These are phyloP conservation scores for Colletotrichum tamarilloi DNA, from an alignment of 2,329 filamentous ascomycete genomes.

Conservation along the genomic window DNA sequence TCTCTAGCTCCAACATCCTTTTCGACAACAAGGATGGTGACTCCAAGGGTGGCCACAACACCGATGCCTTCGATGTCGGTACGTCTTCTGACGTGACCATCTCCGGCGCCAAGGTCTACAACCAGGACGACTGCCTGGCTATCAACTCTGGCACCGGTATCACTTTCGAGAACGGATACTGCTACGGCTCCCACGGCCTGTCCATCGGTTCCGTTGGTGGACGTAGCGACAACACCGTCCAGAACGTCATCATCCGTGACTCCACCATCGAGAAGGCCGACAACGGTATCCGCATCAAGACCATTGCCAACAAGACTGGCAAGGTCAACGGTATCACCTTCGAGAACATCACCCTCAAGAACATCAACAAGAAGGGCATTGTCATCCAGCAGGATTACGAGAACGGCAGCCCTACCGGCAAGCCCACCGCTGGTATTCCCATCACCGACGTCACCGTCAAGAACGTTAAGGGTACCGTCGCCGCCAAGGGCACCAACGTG, in stretches of 20 bases:
- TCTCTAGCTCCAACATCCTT: conserved; percentile 45
- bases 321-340: conserved; percentile 57
- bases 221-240: conserved; percentile 63
- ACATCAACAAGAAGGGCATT: conserved; percentile 54
- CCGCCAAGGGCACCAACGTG: conserved; percentile 51
- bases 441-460: conserved; percentile 61
- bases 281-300: conserved; percentile 65
- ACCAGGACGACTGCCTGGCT: conserved; percentile 72
- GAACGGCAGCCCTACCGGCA: conserved; percentile 57
- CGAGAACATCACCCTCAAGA: conserved; percentile 53
- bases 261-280: conserved; percentile 61
- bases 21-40: conserved; percentile 54
- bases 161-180: conserved; percentile 55
- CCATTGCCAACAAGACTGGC: conserved; percentile 57
- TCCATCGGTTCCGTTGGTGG: conserved; percentile 58
- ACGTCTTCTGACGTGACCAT: conserved; percentile 62
- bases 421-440: conserved; percentile 59
- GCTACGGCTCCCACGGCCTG: conserved; percentile 56
- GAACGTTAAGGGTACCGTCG: conserved; percentile 56
- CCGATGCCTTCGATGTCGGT: conserved; percentile 69
- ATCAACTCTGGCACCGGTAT: conserved; percentile 64
- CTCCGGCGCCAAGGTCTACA: conserved; percentile 63
- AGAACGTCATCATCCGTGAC: conserved; percentile 62
- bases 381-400: conserved; percentile 59
- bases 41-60: conserved; percentile 59